Conservation (phyloP, 495 filamentous ascomycete genomes). For the Acidiella bohemica region DNA sequence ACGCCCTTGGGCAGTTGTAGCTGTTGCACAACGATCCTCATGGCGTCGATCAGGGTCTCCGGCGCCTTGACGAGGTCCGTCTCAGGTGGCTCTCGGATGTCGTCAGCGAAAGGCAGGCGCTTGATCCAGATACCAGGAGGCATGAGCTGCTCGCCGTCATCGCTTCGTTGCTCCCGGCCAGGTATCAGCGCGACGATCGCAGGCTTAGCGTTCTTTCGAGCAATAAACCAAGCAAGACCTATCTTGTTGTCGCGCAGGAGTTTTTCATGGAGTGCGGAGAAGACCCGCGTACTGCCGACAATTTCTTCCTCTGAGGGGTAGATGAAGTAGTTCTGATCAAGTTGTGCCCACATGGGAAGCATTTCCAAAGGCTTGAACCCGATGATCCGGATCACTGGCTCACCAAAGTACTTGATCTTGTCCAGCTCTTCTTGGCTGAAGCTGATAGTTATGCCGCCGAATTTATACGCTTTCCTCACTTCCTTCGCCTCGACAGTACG, state of each 20-base stretch:
- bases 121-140: slow-evolving; percentile 85
- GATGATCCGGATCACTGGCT: slow-evolving; percentile 73
- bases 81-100: slow-evolving; percentile 64
- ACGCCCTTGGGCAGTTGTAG: slow-evolving; percentile 75
- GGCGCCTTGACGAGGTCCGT: slow-evolving; percentile 44
- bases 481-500: slow-evolving; percentile 65
- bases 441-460: slow-evolving; percentile 75
- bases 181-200: slow-evolving; percentile 69
- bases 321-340: slow-evolving; percentile 77
- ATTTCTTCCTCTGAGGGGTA: slow-evolving; percentile 87
- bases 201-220: slow-evolving; percentile 65
- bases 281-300: slow-evolving; percentile 82
- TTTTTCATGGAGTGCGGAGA: slow-evolving; percentile 80
- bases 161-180: slow-evolving; percentile 51
- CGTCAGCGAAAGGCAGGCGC: slow-evolving; percentile 80
- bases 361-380: slow-evolving; percentile 77
- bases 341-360: slow-evolving; percentile 73
- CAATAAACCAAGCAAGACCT: slow-evolving; percentile 78
- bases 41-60: slow-evolving; percentile 59
- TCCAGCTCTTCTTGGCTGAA: slow-evolving; percentile 76
- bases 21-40: slow-evolving; percentile 70
- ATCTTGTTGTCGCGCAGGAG: slow-evolving; percentile 64
- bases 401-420: slow-evolving; percentile 60
- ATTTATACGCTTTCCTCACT: slow-evolving; percentile 87
- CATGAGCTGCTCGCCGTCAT: slow-evolving; percentile 50